A percentile compares a stretch with the other conserved stretches of the same genome.
Conservation (phyloP, 2,329 filamentous ascomycete species). For the Aureobasidium leucospermi region DNA sequence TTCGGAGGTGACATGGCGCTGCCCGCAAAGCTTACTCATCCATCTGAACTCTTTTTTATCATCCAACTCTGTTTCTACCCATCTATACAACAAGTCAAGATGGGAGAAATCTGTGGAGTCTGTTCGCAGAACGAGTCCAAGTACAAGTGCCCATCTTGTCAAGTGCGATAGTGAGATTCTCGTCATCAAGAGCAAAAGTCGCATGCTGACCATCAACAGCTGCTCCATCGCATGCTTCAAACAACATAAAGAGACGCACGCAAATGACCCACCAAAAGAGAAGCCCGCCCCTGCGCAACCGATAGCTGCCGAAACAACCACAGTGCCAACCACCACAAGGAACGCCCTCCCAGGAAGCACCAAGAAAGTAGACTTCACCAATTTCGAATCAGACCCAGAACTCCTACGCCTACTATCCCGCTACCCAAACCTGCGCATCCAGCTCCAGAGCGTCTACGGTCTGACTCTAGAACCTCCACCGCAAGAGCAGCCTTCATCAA, state of each 20-base stretch:
- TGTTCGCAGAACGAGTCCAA: conserved; percentile 38
- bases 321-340: conserved; percentile 1
- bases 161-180: conserved; percentile 36
- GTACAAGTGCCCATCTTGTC: conserved; percentile 44
- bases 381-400: conserved; percentile 27
- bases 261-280: conserved; percentile 14
- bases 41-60: neutral
- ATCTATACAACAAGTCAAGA: conserved; percentile 13
- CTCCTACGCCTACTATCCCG: conserved; percentile 27
- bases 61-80: neutral
- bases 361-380: conserved; percentile 22
- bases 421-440: conserved; percentile 27
- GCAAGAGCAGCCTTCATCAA: conserved; percentile 19
- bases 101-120: conserved; percentile 36
- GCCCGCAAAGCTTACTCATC: conserved; percentile 18
- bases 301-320: neutral
- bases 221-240: conserved; percentile 35
- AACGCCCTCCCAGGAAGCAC: neutral
- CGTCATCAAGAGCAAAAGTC: neutral
- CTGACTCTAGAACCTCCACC: conserved; percentile 30
- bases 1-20: conserved; percentile 18
- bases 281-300: neutral
- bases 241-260: conserved; percentile 28
- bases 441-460: conserved; percentile 29
- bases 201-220: conserved; percentile 17